phyloP scores from a whole-genome alignment of 805 yeast species.

The Candida endomychidarum region DNA sequence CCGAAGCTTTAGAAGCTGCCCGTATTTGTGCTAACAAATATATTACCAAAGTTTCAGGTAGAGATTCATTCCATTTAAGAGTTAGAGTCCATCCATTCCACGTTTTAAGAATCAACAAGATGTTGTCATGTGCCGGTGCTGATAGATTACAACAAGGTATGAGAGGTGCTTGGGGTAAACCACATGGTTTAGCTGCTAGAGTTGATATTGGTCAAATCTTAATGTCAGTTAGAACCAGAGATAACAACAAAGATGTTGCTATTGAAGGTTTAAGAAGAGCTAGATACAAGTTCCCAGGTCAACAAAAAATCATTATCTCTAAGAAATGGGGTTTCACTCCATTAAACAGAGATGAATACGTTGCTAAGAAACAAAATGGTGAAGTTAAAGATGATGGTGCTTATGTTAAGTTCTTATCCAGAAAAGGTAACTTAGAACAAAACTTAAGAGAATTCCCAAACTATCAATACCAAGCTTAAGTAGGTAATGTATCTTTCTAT shows the following conservation, averaged over 20 bases:
- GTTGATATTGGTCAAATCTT: conserved; percentile 98
- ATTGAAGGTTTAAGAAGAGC: conserved; percentile 99
- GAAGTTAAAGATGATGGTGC: conserved; percentile 99
- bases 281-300: conserved; percentile 99
- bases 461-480: conserved; percentile 53
- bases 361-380: conserved; percentile 91
- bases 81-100: conserved; percentile 99
- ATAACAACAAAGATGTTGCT: conserved; percentile 94
- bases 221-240: conserved; percentile 98
- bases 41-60: conserved; percentile 95
- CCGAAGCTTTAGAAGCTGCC: conserved; percentile 99
- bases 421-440: conserved; percentile 90
- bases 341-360: conserved; percentile 96
- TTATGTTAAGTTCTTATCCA: conserved; percentile 96
- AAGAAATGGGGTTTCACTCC: conserved; percentile 99
- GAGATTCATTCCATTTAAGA: conserved; percentile 99
- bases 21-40: conserved; percentile 99
- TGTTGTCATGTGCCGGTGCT: conserved; percentile 99
- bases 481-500: background rate
- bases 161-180: conserved; percentile 99
- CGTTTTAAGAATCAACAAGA: conserved; percentile 99
- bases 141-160: conserved; percentile 99
- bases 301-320: conserved; percentile 97
- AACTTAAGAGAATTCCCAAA: conserved; percentile 95
- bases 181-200: conserved; percentile 99